Conservation (phyloP, 306 rosid genomes). For the Crotalaria pallida region DNA sequence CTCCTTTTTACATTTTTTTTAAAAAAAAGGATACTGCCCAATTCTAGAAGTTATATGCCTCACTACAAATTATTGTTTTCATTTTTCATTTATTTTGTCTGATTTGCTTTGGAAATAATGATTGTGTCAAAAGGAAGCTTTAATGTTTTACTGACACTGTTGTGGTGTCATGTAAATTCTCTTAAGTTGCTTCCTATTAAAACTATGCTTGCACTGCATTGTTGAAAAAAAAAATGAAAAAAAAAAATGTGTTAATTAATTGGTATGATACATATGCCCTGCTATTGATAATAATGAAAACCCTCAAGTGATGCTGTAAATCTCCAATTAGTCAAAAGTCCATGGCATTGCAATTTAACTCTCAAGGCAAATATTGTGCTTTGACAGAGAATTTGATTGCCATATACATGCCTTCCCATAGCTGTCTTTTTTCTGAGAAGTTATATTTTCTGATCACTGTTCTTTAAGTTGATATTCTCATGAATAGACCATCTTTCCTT, state of each 20-base stretch:
- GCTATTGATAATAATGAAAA: slow-evolving; percentile 7
- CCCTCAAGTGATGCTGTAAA: background rate
- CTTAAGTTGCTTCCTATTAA: background rate
- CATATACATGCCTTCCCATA: background rate
- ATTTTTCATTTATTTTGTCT: slow-evolving; percentile 5
- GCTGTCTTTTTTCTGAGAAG: background rate
- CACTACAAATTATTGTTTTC: background rate
- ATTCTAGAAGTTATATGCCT: too few relatives aligned
- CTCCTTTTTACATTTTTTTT: too few relatives aligned
- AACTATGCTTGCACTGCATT: slow-evolving; percentile 2
- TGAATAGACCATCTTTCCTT: background rate
- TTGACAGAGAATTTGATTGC: background rate
- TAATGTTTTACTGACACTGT: background rate
- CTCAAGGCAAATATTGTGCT: background rate
- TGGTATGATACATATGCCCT: background rate
- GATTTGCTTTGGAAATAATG: background rate
- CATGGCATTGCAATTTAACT: background rate
- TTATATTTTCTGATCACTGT: background rate
- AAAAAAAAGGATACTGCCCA: too few relatives aligned
- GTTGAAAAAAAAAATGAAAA: background rate
- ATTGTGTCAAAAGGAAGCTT: slow-evolving; percentile 10
- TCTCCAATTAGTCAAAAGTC: background rate
- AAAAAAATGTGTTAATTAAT: background rate
- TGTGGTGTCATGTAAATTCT: background rate
- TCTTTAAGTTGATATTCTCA: background rate